Evolutionary conservation across 306 rosid genomes (phyloP).

Genomic region (Inga oerstediana): DNA sequence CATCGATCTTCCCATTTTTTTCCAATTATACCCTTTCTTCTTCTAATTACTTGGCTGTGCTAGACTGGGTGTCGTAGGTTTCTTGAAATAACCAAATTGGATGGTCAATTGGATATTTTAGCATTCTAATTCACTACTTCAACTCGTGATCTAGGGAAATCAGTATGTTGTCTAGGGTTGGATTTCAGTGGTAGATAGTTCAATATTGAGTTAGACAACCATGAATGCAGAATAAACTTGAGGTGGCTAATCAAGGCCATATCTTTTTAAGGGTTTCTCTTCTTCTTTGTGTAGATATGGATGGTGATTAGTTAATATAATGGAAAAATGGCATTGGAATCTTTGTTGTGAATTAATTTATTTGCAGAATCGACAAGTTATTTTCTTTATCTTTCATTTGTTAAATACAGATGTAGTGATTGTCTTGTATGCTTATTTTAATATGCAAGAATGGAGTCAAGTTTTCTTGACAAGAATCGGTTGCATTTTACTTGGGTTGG

Average conservation of each 20-base stretch:
- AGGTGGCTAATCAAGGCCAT: not conserved
- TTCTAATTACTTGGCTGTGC: not conserved
- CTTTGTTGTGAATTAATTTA: not conserved
- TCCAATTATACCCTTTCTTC: not conserved
- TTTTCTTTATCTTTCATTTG: constrained; percentile 18
- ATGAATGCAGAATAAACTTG: not conserved
- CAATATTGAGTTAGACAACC: not conserved
- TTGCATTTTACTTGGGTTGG: constrained; percentile 86
- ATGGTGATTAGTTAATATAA: constrained; percentile 9
- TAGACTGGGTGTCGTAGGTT: constrained; percentile 15
- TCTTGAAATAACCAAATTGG: not conserved
- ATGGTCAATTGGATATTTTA: not conserved
- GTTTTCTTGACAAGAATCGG: constrained; percentile 81
- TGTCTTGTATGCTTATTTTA: constrained; percentile 30
- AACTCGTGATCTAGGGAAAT: not conserved
- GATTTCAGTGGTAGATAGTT: not conserved
- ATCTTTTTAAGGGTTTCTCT: constrained; percentile 30
- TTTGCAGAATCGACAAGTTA: constrained; percentile 6
- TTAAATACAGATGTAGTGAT: not conserved
- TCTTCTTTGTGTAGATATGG: not conserved
- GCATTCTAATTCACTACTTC: not conserved
- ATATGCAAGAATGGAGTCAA: constrained; percentile 77
- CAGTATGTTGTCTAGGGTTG: not conserved
- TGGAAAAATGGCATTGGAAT: not conserved
- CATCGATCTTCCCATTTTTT: not conserved